A percentile compares a stretch with the other conserved stretches of the same genome.
Conservation (phyloP, 805 yeast genomes). For the Candida pini region DNA sequence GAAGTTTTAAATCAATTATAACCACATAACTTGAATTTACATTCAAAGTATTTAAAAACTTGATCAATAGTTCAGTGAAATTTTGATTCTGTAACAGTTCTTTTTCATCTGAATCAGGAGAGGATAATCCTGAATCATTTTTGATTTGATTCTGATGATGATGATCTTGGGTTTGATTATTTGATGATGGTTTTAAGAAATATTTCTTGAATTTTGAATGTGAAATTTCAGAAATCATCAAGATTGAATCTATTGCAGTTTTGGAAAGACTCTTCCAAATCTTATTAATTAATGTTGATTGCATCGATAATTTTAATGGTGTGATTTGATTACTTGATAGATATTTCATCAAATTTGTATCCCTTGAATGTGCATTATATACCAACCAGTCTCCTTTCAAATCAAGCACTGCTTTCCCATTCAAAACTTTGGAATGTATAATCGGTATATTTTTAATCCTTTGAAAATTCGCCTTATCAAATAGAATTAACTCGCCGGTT, state of each 20-base stretch:
- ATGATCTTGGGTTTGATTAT: not conserved
- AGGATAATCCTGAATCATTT: conserved; percentile 1
- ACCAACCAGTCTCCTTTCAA: conserved; percentile 45
- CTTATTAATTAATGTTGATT: conserved; percentile 42
- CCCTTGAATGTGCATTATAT: conserved; percentile 37
- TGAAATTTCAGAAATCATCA: conserved; percentile 41
- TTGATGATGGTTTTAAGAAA: conserved; percentile 17
- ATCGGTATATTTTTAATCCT: not conserved
- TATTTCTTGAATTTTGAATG: conserved; percentile 38
- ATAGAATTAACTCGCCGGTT: conserved; percentile 13
- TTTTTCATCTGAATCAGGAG: conserved; percentile 9
- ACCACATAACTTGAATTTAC: conserved; percentile 32
- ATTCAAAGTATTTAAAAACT: conserved; percentile 24
- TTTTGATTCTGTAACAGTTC: conserved; percentile 13
- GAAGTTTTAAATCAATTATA: conserved; percentile 41
- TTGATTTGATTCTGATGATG: conserved; percentile 1
- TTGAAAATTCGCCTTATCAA: not conserved
- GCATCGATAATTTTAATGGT: conserved; percentile 41
- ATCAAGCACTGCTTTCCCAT: conserved; percentile 41
- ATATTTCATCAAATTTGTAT: conserved; percentile 23
- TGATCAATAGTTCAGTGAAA: conserved; percentile 22
- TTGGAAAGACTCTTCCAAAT: conserved; percentile 44
- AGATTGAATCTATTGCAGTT: conserved; percentile 40
- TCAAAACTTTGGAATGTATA: conserved; percentile 20
- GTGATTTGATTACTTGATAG: conserved; percentile 27